Base-by-base conservation (phyloP, 148 eudicot species). In the Cornus controversa region DNA sequence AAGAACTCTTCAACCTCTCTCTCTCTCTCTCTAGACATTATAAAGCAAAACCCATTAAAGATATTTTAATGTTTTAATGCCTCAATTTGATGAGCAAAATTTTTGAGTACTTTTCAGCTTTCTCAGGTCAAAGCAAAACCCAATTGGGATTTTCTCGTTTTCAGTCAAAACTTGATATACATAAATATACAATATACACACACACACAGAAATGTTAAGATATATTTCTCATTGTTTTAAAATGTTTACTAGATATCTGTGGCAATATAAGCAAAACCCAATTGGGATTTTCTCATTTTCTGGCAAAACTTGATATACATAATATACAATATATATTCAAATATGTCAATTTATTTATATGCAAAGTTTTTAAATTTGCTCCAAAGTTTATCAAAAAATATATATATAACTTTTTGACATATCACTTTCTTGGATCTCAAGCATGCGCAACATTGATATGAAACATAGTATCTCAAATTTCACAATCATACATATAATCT, bases 341-440 rank as follows among this genome's bases (percentile, higher is more conserved):
- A n/a, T n/a, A n/a, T n/a, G n/a, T n/a, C n/a, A n/a, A n/a, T n/a
- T n/a, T n/a, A n/a, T n/a, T n/a, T n/a, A n/a, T n/a, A n/a, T n/a
- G n/a, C n/a, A n/a, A n/a, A n/a, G n/a, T 36, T 36, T 40, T 8
- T 6, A 40, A 2, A 40, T 40, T 40, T 40, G 4, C 45, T 40
- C 7, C 45, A 40, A 40, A 5, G 45, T 5, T 40, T 40, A 40
- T 40, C 45, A 40, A 29, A 29, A 29, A 29, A 29, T 1, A 29
- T 1, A 31, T 2, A 2, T 5, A 31, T 31, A 47, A 42, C 10
- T 24, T 5, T 27, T 50, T 23, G 57, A 50, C 24, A 36, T 75
- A 72, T 77, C 78, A 83, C 90, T 87, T 87, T 87, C 86, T 78
- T 83, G 90, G 85, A 79, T 77, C 88, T 71, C 82, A 78, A 87